Conservation (phyloP, 2,329 filamentous ascomycete species). For the Pleochaeta shiraiana region DNA sequence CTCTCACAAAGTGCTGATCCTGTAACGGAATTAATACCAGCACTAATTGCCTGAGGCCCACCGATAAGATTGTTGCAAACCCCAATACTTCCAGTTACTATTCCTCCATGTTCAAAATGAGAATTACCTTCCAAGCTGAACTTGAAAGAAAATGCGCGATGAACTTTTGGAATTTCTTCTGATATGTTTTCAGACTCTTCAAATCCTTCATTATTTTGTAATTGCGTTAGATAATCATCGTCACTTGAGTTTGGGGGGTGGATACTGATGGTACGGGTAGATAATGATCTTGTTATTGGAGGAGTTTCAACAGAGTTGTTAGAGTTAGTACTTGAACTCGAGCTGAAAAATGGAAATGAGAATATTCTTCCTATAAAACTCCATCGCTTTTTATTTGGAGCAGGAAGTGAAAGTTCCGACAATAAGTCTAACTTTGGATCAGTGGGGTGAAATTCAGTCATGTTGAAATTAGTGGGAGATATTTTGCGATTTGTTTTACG, state of each 20-base stretch:
- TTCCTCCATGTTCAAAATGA: slow-evolving; percentile 19
- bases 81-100: slow-evolving; percentile 6
- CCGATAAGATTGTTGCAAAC: not conserved
- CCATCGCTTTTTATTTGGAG: slow-evolving; percentile 33
- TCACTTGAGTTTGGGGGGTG: not conserved
- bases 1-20: slow-evolving; percentile 22
- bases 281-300: slow-evolving; percentile 11
- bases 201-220: not conserved
- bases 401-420: not conserved
- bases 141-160: slow-evolving; percentile 40
- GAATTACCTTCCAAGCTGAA: slow-evolving; percentile 49
- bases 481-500: not conserved
- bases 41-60: not conserved
- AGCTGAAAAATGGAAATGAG: slow-evolving; percentile 21
- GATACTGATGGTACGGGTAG: not conserved
- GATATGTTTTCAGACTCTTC: slow-evolving; percentile 22
- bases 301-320: slow-evolving; percentile 3
- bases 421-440: not conserved
- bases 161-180: slow-evolving; percentile 26
- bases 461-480: not conserved
- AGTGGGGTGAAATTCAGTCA: not conserved
- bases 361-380: slow-evolving; percentile 42
- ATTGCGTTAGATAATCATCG: not conserved
- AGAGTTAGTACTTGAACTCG: slow-evolving; percentile 5
- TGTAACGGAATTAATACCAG: not conserved